phyloP scores from a whole-genome alignment of 2,329 filamentous ascomycete species.

The Diplodia sapinea region DNA sequence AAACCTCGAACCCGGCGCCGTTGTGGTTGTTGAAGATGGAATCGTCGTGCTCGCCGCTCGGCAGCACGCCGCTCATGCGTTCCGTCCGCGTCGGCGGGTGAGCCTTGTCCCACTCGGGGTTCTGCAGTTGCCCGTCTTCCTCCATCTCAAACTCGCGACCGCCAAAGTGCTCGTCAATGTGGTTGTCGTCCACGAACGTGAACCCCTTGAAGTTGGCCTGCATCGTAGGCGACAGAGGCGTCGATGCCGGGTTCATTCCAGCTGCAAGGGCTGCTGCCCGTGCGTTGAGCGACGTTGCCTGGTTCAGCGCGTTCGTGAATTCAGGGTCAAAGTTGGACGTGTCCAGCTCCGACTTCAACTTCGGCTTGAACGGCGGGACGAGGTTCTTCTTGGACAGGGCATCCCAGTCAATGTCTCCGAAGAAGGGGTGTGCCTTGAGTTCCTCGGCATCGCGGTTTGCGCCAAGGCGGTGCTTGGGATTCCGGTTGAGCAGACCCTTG shows the following conservation, averaged over 20 bases:
- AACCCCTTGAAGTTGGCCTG: slow-evolving; percentile 99
- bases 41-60: slow-evolving; percentile 52
- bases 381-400: slow-evolving; percentile 87
- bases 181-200: slow-evolving; percentile 98
- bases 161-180: slow-evolving; percentile 81
- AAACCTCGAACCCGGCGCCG: slow-evolving; percentile 48
- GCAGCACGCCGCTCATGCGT: slow-evolving; percentile 60
- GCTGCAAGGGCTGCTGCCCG: slow-evolving; percentile 84
- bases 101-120: slow-evolving; percentile 49
- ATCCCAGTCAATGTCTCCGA: slow-evolving; percentile 91
- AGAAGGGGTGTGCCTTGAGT: slow-evolving; percentile 93
- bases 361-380: slow-evolving; percentile 96
- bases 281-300: slow-evolving; percentile 81
- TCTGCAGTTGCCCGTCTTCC: slow-evolving; percentile 50
- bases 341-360: slow-evolving; percentile 92
- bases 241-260: slow-evolving; percentile 82
- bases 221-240: slow-evolving; percentile 90
- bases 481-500: slow-evolving; percentile 94
- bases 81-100: slow-evolving; percentile 42
- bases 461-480: slow-evolving; percentile 92
- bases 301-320: slow-evolving; percentile 92
- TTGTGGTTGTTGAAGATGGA: slow-evolving; percentile 51
- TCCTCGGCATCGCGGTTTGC: slow-evolving; percentile 91
- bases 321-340: slow-evolving; percentile 99
- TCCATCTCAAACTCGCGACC: slow-evolving; percentile 48